phyloP scores from a whole-genome alignment of 2,329 filamentous ascomycete genomes.

The Chaetomium sp. region DNA sequence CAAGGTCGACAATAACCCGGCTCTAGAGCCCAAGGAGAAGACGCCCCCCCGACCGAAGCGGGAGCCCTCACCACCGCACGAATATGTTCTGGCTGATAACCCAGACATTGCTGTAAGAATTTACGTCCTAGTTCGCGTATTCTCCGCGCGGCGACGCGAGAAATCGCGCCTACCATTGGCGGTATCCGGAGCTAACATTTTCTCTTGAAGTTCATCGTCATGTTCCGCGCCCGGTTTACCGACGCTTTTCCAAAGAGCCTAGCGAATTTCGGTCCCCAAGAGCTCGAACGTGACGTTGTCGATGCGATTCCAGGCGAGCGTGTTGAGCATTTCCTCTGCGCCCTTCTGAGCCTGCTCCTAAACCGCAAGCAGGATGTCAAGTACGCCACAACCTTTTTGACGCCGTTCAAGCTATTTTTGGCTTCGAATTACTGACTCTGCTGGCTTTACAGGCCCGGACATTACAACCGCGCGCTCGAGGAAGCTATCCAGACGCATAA shows the following conservation, averaged over 20 bases:
- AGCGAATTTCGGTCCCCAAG: constrained; percentile 89
- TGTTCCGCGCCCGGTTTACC: constrained; percentile 93
- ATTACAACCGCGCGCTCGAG: constrained; percentile 90
- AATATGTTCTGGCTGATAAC: constrained; percentile 88
- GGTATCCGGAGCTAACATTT: constrained; percentile 41
- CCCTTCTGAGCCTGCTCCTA: constrained; percentile 80
- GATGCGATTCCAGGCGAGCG: constrained; percentile 79
- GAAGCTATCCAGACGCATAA: constrained; percentile 86
- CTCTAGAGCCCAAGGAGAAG: constrained; percentile 54
- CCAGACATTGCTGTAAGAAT: constrained; percentile 84
- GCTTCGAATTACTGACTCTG: constrained; percentile 29
- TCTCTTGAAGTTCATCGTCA: constrained; percentile 82
- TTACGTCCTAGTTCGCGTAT: constrained; percentile 45
- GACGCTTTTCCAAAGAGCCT: constrained; percentile 87
- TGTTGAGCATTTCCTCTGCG: constrained; percentile 86
- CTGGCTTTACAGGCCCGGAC: constrained; percentile 67
- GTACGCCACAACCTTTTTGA: constrained; percentile 57
- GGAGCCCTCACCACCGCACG: constrained; percentile 84
- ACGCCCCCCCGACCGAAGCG: constrained; percentile 74
- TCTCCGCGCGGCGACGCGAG: constrained; percentile 51
- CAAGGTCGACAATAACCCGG: constrained; percentile 53
- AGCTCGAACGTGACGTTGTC: constrained; percentile 84
- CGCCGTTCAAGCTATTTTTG: background rate
- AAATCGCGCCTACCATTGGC: constrained; percentile 47
- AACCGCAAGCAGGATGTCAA: constrained; percentile 99